Percentiles rank a stretch among this genome's conserved stretches.
phyloP scores from a whole-genome alignment of 2,329 filamentous ascomycete species.

The Nothophaeocryptopus gaeumannii region DNA sequence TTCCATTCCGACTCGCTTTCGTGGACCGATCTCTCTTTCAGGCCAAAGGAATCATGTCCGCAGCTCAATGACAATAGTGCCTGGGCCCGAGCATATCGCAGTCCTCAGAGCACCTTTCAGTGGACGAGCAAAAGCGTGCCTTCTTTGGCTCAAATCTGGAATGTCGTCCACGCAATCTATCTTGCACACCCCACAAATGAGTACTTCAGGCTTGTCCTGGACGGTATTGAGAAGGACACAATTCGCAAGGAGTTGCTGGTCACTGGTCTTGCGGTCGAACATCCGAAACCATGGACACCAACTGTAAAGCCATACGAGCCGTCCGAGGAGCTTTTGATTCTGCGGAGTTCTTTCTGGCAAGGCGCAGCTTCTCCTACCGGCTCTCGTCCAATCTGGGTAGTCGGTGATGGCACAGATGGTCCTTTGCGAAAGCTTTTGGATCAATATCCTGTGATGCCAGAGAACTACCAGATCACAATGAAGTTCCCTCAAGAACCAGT shows the following conservation, averaged over 20 bases:
- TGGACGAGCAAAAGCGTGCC: conserved; percentile 40
- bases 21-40: conserved; percentile 38
- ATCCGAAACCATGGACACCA: conserved; percentile 37
- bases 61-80: conserved; percentile 31
- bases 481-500: conserved; percentile 47
- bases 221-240: conserved; percentile 37
- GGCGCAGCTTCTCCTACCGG: conserved; percentile 44
- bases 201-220: conserved; percentile 43
- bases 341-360: conserved; percentile 49
- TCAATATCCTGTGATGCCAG: conserved; percentile 43
- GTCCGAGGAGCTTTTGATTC: conserved; percentile 46
- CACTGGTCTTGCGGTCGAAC: conserved; percentile 43
- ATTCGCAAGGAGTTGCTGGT: conserved; percentile 41
- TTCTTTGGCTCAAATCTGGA: conserved; percentile 47
- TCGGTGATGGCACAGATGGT: conserved; percentile 24
- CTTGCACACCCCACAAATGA: conserved; percentile 47
- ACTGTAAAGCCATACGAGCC: conserved; percentile 33
- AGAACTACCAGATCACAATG: conserved; percentile 48
- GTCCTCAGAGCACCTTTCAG: conserved; percentile 41
- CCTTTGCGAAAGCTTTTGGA: conserved; percentile 19
- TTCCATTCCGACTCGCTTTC: conserved; percentile 40
- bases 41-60: conserved; percentile 25
- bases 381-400: conserved; percentile 38
- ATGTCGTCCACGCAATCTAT: conserved; percentile 46
- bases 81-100: conserved; percentile 47